These are phyloP conservation scores for Cercospora brassicicola DNA, from an alignment of 2,329 filamentous ascomycete species.

Conservation along the genomic window DNA sequence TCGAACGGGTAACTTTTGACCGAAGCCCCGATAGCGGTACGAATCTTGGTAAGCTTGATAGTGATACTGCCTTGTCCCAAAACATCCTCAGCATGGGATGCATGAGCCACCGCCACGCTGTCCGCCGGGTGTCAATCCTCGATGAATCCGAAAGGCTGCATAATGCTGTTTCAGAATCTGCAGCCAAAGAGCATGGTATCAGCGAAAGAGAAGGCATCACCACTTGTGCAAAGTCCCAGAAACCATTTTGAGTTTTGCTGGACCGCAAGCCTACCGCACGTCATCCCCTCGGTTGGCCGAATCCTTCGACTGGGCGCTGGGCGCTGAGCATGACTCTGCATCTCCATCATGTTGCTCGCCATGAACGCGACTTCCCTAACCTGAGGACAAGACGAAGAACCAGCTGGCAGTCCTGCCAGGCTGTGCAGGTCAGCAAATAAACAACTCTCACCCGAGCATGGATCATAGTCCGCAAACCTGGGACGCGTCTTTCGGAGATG, in stretches of 20 bases:
- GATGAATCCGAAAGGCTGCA: not conserved
- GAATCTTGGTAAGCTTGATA: not conserved
- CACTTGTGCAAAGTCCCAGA: not conserved
- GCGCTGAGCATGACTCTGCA: slow-evolving; percentile 4
- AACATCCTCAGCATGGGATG: not conserved
- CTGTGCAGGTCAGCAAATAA: not conserved
- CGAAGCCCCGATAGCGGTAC: not conserved
- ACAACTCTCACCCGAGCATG: not conserved
- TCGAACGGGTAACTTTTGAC: not conserved
- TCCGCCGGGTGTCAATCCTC: not conserved
- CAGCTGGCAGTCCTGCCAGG: not conserved
- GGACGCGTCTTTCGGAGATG: slow-evolving; percentile 20
- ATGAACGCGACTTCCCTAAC: not conserved
- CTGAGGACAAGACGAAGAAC: not conserved
- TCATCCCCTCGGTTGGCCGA: slow-evolving; percentile 2
- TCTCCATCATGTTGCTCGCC: not conserved
- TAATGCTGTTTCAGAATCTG: not conserved
- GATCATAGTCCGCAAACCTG: not conserved
- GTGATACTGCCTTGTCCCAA: not conserved
- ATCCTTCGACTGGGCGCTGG: not conserved
- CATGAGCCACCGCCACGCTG: not conserved
- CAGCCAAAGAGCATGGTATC: not conserved
- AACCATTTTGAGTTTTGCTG: not conserved
- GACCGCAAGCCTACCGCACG: not conserved
- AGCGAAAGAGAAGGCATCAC: not conserved